Conservation (phyloP, 169 alveolate species). For the Plasmodium relictum region DNA sequence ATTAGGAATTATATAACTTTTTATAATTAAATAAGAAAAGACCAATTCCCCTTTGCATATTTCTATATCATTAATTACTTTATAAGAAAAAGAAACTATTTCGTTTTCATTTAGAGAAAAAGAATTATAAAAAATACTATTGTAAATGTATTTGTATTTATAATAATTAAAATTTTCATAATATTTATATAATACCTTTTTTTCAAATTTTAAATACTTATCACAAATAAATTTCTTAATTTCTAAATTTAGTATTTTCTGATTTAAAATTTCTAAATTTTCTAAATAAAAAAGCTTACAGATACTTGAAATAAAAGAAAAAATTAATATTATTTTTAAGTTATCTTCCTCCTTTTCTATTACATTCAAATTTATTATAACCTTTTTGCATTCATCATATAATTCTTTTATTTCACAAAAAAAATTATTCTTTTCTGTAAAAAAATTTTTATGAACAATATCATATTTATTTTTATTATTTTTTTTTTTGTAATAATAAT, state of each 20-base stretch:
- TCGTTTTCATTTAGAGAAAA: conserved; percentile 4
- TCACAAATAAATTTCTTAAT: neutral
- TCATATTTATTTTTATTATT: neutral
- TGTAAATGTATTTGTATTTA: conserved; percentile 33
- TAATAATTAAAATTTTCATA: conserved; percentile 28
- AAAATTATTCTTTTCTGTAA: neutral
- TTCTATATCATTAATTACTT: conserved; percentile 45
- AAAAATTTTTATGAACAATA: neutral
- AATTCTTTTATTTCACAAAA: neutral
- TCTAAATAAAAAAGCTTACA: neutral
- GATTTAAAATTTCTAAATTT: neutral
- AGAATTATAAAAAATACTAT: neutral
- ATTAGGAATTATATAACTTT: conserved; percentile 14
- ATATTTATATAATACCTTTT: neutral
- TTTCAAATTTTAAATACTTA: neutral
- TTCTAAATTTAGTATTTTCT: neutral
- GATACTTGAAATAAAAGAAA: neutral
- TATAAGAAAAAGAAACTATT: conserved; percentile 9
- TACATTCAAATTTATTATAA: neutral
- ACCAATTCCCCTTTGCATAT: conserved; percentile 42
- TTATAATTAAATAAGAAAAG: conserved; percentile 23
- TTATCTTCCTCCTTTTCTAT: neutral
- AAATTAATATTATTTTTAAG: neutral
- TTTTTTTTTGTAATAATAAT: neutral
- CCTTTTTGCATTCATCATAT: neutral